These are phyloP conservation scores for Brettanomyces naardenensis DNA, from an alignment of 805 yeast genomes.

Conservation along the genomic window DNA sequence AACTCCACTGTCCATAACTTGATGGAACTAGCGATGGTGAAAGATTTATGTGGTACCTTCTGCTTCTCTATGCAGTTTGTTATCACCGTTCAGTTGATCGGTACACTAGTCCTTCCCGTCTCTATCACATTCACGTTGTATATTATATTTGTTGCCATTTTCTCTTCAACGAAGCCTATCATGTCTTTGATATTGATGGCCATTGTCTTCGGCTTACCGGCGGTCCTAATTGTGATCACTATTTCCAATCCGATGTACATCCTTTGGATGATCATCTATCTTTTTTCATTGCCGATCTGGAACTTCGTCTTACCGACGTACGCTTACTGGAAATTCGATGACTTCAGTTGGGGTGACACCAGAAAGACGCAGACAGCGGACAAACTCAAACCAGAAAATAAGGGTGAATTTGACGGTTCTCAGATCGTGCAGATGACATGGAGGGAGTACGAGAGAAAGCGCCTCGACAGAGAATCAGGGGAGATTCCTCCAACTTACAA, in stretches of 20 bases:
- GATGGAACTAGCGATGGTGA: constrained; percentile 77
- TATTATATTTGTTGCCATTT: constrained; percentile 63
- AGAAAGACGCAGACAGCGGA: constrained; percentile 69
- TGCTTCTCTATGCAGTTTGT: constrained; percentile 95
- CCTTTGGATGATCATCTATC: constrained; percentile 71
- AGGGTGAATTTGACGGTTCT: constrained; percentile 88
- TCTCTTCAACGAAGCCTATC: constrained; percentile 68
- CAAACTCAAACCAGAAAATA: constrained; percentile 60
- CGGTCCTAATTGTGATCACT: constrained; percentile 69
- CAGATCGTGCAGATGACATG: constrained; percentile 86
- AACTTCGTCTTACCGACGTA: constrained; percentile 80
- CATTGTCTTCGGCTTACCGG: constrained; percentile 80
- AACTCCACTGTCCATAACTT: constrained; percentile 90
- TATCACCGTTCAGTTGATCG: constrained; percentile 73
- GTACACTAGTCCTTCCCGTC: constrained; percentile 83
- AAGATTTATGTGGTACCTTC: constrained; percentile 88
- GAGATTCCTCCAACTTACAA: neutral
- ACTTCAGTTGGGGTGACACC: constrained; percentile 95
- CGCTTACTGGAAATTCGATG: constrained; percentile 93
- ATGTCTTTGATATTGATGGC: constrained; percentile 71
- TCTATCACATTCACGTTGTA: constrained; percentile 80
- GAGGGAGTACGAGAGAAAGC: constrained; percentile 84
- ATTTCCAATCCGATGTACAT: constrained; percentile 68
- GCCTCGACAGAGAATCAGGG: constrained; percentile 14
- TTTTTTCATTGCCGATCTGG: constrained; percentile 87